Evolutionary conservation across 106 monocot genomes (phyloP).

Genomic region (Apostasia ramifera): DNA sequence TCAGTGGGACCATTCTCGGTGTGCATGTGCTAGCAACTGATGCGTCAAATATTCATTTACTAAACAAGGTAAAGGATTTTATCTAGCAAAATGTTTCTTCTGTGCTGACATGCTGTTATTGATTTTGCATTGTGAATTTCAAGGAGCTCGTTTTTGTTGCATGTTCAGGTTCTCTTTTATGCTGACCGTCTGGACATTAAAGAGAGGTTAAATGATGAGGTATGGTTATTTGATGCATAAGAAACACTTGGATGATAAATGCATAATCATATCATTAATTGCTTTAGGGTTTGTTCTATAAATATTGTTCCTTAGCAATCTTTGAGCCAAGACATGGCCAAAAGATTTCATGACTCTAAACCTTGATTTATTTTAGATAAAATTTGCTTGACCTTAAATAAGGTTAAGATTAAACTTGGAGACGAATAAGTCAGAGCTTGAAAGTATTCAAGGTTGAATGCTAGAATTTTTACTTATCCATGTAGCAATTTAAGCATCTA

Average conservation of each 20-base stretch:
- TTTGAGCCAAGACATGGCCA: not conserved
- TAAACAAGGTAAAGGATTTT: conserved; percentile 53
- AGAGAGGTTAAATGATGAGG: conserved; percentile 31
- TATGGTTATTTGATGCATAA: conserved; percentile 9
- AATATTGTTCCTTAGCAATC: not conserved
- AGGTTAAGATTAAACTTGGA: too few species aligned
- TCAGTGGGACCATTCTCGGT: conserved; percentile 34
- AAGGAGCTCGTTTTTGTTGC: not conserved
- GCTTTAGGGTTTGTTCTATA: not conserved
- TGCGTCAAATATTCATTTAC: conserved; percentile 46
- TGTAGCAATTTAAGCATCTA: not conserved
- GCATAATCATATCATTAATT: too few species aligned
- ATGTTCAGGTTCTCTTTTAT: conserved; percentile 69
- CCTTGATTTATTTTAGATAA: too few species aligned
- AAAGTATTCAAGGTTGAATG: not conserved
- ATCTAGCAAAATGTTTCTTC: conserved; percentile 3
- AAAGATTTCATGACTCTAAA: not conserved
- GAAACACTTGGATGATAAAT: not conserved
- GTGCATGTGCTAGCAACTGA: conserved; percentile 65
- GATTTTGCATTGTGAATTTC: not conserved
- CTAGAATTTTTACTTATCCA: not conserved
- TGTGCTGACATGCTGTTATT: not conserved
- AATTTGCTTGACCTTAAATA: too few species aligned
- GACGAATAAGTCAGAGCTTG: too few species aligned
- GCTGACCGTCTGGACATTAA: conserved; percentile 49